These are phyloP conservation scores for Mortierella polycephala DNA, from an alignment of 371 early-diverging fungal species.

Conservation along the genomic window DNA sequence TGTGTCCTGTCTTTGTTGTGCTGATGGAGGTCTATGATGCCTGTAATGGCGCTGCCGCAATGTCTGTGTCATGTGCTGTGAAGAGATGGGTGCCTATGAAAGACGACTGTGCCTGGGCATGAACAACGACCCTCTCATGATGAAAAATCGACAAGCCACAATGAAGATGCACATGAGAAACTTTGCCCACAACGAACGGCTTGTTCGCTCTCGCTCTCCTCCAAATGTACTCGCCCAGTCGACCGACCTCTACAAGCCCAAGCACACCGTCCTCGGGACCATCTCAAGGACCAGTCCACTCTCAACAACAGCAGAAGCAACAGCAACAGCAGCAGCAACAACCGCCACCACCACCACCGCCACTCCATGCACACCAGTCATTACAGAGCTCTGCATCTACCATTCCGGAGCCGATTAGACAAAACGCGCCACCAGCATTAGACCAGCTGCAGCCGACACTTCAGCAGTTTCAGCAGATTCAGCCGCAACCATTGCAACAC, in stretches of 20 bases:
- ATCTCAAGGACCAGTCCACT: conserved; percentile 15
- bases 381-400: neutral
- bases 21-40: conserved; percentile 24
- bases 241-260: conserved; percentile 51
- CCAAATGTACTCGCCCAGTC: conserved; percentile 52
- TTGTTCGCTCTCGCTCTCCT: neutral
- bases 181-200: no score
- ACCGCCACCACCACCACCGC: conserved; percentile 6
- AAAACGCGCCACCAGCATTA: neutral
- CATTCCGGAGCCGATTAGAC: conserved; percentile 18
- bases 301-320: conserved; percentile 15
- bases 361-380: conserved; percentile 2
- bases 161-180: no score
- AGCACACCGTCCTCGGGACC: conserved; percentile 34
- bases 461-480: neutral
- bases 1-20: conserved; percentile 3
- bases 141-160: conserved; percentile 5
- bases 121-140: neutral
- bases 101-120: neutral
- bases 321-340: conserved; percentile 7
- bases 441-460: conserved; percentile 10
- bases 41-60: conserved; percentile 30
- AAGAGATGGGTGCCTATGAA: neutral
- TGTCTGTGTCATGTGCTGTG: conserved; percentile 16
- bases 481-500: conserved; percentile 9